Conservation (phyloP, 116 monocot genomes). For the Phalaenopsis hybrid region DNA sequence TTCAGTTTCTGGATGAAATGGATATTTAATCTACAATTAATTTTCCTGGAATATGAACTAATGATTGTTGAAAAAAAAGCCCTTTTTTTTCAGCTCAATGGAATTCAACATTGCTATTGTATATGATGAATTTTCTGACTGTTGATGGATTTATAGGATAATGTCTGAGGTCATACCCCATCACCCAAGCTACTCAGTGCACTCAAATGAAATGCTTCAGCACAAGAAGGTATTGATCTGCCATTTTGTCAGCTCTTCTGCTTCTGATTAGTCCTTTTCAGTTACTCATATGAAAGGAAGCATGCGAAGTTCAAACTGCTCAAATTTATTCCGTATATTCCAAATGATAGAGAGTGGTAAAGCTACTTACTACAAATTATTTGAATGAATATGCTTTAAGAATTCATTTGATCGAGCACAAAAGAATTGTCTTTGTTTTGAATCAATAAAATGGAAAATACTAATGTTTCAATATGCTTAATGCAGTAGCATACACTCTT, state of each 20-base stretch:
- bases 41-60: background rate
- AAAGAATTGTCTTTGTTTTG: background rate
- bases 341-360: background rate
- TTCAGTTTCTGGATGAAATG: background rate
- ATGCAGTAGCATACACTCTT: background rate
- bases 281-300: background rate
- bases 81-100: background rate
- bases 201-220: conserved; percentile 24
- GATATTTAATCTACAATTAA: background rate
- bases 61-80: background rate
- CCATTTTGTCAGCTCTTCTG: background rate
- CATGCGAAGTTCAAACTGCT: background rate
- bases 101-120: background rate
- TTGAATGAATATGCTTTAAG: background rate
- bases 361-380: background rate
- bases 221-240: conserved; percentile 22
- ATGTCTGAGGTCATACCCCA: conserved; percentile 30
- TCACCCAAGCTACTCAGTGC: conserved; percentile 16
- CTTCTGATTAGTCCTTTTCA: background rate
- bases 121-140: background rate
- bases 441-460: background rate
- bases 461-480: background rate
- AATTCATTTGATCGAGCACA: background rate
- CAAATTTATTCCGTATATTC: background rate
- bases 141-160: conserved; percentile 15